Evolutionary conservation across 2,329 filamentous ascomycete species (phyloP), one percentile per base, ranked within the genome.

Genomic region (Camillea tinctor): DNA sequence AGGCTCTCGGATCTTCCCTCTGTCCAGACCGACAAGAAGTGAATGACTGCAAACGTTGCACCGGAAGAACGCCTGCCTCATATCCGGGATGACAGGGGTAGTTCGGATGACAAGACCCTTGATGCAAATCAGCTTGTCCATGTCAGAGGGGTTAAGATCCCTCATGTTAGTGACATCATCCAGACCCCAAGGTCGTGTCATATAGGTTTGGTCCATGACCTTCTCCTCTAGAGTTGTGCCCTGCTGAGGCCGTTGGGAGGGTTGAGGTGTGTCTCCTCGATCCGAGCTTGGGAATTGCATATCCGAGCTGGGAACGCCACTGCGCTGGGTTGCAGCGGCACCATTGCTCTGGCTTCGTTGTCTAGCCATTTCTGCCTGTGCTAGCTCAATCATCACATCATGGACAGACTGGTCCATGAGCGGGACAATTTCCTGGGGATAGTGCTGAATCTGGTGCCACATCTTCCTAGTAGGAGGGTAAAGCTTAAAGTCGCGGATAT

Each of bases 21-120:
- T 90, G 73, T 99, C 95, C 70, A 99, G 90, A 59, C 93, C 90
- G 57, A 97, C 92, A 64, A 90, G 91, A 62, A 96, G 87, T 3
- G 91, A 94, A 76, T 97, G 92, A 70, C 93, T 92, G 77, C 95
- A 99, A 23, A 94, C 87, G 60, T 92, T 91, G 78, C 95, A 99
- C 64, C 92, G 90, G 85, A 99, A 99, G 79, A 97, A 97, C 0
- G 95, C 95, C 73, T 97, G 92, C 78, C 96, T 97, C 96, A 99
- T 99, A 70, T 99, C 95, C 0, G 95, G 95, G 65, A 99, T 98
- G 66, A 99, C 91, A 0, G 95, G 93, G 0, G 95, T 98, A 2
- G 95, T 91, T 63, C 95, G 88, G 71, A 99, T 99, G 62, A 99
- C 95, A 17, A 99, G 83, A 52, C 95, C 95, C 77, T 98, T 99